Base-by-base conservation (phyloP, 345 rosid species). In the Rhizophora mangle region DNA sequence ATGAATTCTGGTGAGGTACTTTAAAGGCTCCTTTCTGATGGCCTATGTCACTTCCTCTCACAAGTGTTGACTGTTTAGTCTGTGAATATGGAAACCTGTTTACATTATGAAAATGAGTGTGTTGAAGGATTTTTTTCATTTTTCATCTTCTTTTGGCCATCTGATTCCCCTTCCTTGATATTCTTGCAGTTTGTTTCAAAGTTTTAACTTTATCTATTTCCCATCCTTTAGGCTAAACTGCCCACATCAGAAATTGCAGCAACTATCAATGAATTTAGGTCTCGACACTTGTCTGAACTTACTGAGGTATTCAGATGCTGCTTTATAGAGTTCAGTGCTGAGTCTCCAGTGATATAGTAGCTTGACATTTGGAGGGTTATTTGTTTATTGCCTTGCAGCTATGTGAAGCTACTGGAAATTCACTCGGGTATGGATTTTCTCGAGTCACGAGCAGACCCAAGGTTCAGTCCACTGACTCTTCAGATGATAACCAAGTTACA, bases 341-440 rank as follows among this genome's bases (percentile, higher is more conserved):
- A 20, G 3, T 6, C n/a, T 65, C 32, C 19, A 10, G 7, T 9
- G 30, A 8, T 66, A 27, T n/a, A 54, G 37, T 49, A 15, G 7
- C 21, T 60, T 27, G 68, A 29, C 30, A 32, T 18, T 27, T 34
- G n/a, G 63, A 55, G 36, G 18, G 27, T 31, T 64, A 62, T 55
- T 32, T 53, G 63, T 34, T 55, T 37, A 6, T 72, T 15, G 49
- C 19, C 49, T 34, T 78, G 81, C 91, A 94, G 98, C 85, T 94
- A 52, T 85, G 88, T 68, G 83, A 94, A 84, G 75, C 91, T 31
- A 94, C 83, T 26, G 99, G 99, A 69, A 95, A 96, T 74, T 95
- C 99, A 34, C 93, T 87, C 62, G 99, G 99, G 15, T 95, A 95
- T 64, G 99, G 99, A 72, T 91, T 80, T 84, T 85, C 97, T 19